Percentiles rank a stretch among this genome's conserved stretches.
Evolutionary conservation across 2,329 filamentous ascomycete genomes (phyloP).

Genomic region (Penicillium sp.): DNA sequence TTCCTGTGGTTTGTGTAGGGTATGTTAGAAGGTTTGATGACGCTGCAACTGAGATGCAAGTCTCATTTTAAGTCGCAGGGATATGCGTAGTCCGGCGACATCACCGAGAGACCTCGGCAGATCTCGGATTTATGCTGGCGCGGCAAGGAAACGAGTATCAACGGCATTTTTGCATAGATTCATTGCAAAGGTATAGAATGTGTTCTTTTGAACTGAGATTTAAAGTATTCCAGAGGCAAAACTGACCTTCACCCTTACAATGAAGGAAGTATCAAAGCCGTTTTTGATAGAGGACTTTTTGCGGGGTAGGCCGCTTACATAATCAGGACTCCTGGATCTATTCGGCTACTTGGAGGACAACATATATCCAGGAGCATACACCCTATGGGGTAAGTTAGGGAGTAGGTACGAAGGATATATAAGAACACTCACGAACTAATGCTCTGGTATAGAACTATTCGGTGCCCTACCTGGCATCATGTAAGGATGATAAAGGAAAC

Average conservation of each 20-base stretch:
- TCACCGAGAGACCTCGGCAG: slow-evolving; percentile 3
- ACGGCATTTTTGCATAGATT: not conserved
- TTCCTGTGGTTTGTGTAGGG: not conserved
- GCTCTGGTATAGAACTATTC: too few relatives aligned
- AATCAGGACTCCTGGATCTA: too few relatives aligned
- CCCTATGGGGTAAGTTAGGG: too few relatives aligned
- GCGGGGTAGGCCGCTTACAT: not conserved
- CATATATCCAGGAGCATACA: too few relatives aligned
- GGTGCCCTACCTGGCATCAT: too few relatives aligned
- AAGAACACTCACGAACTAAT: too few relatives aligned
- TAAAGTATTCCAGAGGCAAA: not conserved
- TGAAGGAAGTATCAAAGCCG: not conserved
- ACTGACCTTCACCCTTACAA: not conserved
- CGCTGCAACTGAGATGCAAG: not conserved
- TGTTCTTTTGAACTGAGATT: too few relatives aligned
- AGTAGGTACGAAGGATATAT: too few relatives aligned
- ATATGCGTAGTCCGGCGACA: not conserved
- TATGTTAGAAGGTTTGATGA: not conserved
- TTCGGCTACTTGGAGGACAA: too few relatives aligned
- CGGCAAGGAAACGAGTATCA: not conserved
- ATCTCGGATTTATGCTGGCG: not conserved
- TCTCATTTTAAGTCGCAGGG: not conserved
- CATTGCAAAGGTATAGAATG: not conserved
- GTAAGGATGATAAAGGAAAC: too few relatives aligned
- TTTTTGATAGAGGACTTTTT: not conserved